Evolutionary conservation across 768 basidiomycete species (phyloP).

Genomic region (Pisolithus tinctorius): DNA sequence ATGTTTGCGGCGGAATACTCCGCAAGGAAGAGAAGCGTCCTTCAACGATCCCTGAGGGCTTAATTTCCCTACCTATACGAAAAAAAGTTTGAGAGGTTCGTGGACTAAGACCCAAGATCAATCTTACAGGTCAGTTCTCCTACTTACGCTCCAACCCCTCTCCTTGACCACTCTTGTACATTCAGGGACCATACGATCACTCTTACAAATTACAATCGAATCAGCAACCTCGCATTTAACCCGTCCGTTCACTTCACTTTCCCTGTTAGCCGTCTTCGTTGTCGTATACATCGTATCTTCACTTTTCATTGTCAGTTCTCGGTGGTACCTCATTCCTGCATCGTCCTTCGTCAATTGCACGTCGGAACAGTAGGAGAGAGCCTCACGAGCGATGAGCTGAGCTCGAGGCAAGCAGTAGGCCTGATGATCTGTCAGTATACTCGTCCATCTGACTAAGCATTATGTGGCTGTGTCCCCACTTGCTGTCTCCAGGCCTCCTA

Average conservation of each 20-base stretch:
- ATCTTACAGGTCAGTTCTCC: slow-evolving; percentile 38
- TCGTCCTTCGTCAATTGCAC: slow-evolving; percentile 63
- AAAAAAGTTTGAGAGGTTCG: slow-evolving; percentile 16
- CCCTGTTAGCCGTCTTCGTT: slow-evolving; percentile 49
- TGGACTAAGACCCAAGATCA: slow-evolving; percentile 55
- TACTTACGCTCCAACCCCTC: slow-evolving; percentile 39
- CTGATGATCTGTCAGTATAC: too few relatives aligned
- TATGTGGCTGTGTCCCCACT: too few relatives aligned
- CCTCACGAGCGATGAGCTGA: too few relatives aligned
- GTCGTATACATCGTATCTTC: slow-evolving; percentile 64
- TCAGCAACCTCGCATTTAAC: slow-evolving; percentile 45
- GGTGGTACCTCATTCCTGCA: slow-evolving; percentile 64
- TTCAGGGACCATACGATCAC: slow-evolving; percentile 31
- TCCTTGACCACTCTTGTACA: slow-evolving; percentile 44
- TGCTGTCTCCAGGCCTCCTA: too few relatives aligned
- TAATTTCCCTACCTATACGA: slow-evolving; percentile 16
- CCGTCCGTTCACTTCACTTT: slow-evolving; percentile 42
- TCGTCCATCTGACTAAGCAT: too few relatives aligned
- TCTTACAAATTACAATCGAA: slow-evolving; percentile 41
- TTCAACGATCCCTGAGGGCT: slow-evolving; percentile 3
- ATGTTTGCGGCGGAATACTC: not conserved
- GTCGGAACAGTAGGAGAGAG: slow-evolving; percentile 3
- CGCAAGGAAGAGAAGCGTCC: not conserved
- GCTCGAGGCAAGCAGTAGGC: too few relatives aligned
- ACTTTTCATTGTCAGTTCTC: slow-evolving; percentile 64